phyloP scores from a whole-genome alignment of 257 asterid genomes.

The Gentiana macrophylla region DNA sequence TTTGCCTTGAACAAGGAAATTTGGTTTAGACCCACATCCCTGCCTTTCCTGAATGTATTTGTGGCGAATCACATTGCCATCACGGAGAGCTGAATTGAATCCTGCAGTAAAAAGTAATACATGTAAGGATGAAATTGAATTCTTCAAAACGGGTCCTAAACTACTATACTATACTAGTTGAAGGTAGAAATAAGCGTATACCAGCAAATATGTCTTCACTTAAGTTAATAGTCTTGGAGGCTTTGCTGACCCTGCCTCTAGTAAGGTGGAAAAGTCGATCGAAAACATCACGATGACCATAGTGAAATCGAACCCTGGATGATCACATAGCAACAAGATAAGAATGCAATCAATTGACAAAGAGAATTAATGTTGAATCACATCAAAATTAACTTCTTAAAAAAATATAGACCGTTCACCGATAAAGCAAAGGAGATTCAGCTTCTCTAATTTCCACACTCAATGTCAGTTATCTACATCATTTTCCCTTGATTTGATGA shows the following conservation, averaged over 20 bases:
- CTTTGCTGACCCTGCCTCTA: conserved; percentile 96
- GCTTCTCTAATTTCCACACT: too few species aligned
- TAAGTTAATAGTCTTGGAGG: conserved; percentile 83
- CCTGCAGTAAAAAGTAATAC: conserved; percentile 31
- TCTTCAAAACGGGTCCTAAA: neutral
- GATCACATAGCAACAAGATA: conserved; percentile 8
- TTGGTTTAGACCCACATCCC: conserved; percentile 98
- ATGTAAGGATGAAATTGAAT: neutral
- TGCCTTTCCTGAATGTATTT: conserved; percentile 97
- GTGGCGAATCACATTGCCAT: conserved; percentile 96
- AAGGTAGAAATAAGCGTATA: conserved; percentile 21
- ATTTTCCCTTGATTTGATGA: too few species aligned
- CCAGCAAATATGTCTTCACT: conserved; percentile 99
- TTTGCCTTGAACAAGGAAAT: conserved; percentile 95
- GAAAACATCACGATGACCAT: conserved; percentile 97
- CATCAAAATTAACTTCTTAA: too few species aligned
- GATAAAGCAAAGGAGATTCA: too few species aligned
- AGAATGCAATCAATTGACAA: neutral
- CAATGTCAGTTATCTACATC: too few species aligned
- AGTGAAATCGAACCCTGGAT: conserved; percentile 94
- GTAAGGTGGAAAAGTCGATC: conserved; percentile 96
- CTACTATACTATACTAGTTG: neutral
- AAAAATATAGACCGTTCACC: too few species aligned
- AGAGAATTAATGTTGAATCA: conserved; percentile 3
- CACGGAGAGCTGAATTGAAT: conserved; percentile 94